A percentile compares a stretch with the other conserved stretches of the same genome.
phyloP scores from a whole-genome alignment of 169 alveolate genomes.

The Theileria parva region DNA sequence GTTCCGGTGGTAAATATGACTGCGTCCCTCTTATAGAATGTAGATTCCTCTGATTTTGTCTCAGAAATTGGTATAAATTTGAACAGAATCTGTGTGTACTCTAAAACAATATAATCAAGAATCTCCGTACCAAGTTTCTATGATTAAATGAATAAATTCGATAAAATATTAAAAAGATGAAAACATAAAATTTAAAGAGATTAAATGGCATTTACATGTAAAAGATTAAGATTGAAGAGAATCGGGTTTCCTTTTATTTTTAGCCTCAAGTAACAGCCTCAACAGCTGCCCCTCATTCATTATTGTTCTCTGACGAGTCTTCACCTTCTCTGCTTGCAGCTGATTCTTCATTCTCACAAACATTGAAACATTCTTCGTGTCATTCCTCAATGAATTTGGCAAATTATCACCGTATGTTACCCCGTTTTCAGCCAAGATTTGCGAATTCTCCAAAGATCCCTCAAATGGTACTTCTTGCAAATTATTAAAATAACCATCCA shows the following conservation, averaged over 20 bases:
- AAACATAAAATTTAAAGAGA: not conserved
- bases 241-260: constrained; percentile 33
- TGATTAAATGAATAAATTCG: not conserved
- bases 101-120: not conserved
- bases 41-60: not conserved
- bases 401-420: not conserved
- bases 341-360: constrained; percentile 57
- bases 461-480: not conserved
- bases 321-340: constrained; percentile 49
- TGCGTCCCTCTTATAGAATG: constrained; percentile 62
- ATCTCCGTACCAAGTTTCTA: not conserved
- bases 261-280: constrained; percentile 61
- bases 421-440: not conserved
- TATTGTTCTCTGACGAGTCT: constrained; percentile 44
- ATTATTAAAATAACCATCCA: not conserved
- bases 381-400: not conserved
- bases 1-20: constrained; percentile 58
- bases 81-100: not conserved
- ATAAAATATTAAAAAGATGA: not conserved
- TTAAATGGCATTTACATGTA: constrained; percentile 16
- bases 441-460: not conserved
- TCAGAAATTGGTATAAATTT: not conserved
- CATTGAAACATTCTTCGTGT: constrained; percentile 28
- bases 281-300: constrained; percentile 63
- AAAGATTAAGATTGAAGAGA: not conserved